Percentiles rank a stretch among this genome's conserved stretches.
Conservation (phyloP, 1,284 basidiomycete genomes). For the Serendipita sp. region DNA sequence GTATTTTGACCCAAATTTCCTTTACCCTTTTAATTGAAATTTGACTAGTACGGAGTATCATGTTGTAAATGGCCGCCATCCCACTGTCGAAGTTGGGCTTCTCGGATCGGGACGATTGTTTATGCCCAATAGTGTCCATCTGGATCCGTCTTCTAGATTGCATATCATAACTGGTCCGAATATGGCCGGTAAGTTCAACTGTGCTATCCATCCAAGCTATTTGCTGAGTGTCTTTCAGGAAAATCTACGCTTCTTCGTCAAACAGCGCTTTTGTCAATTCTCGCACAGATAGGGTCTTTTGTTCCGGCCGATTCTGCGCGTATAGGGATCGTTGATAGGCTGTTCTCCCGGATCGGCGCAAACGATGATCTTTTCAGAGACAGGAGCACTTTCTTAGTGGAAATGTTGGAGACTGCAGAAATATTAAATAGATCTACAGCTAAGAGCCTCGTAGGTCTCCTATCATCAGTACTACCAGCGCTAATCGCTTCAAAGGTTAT, state of each 20-base stretch:
- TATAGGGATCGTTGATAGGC: constrained; percentile 77
- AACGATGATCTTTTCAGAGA: constrained; percentile 91
- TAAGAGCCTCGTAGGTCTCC: constrained; percentile 52
- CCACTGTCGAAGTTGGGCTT: constrained; percentile 83
- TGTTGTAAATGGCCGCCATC: constrained; percentile 75
- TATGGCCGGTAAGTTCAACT: constrained; percentile 52
- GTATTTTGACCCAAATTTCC: constrained; percentile 17
- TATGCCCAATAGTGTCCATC: constrained; percentile 64
- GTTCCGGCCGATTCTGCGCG: constrained; percentile 74
- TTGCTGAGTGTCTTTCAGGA: constrained; percentile 19
- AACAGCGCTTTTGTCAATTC: constrained; percentile 76
- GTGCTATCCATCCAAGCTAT: background rate
- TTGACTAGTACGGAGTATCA: constrained; percentile 42
- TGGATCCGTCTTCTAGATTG: constrained; percentile 47
- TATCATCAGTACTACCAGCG: background rate
- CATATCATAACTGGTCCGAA: constrained; percentile 89
- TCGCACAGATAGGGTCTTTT: constrained; percentile 87
- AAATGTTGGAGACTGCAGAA: constrained; percentile 77
- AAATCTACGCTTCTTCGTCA: constrained; percentile 91
- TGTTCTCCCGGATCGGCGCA: constrained; percentile 92
- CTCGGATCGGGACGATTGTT: constrained; percentile 62
- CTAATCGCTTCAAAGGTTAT: constrained; percentile 50
- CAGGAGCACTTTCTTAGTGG: constrained; percentile 87
- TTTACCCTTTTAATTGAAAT: constrained; percentile 3
- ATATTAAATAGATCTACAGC: constrained; percentile 71